Base-by-base conservation (phyloP, 2,329 filamentous ascomycete genomes). In the Karstenula rhodostoma region DNA sequence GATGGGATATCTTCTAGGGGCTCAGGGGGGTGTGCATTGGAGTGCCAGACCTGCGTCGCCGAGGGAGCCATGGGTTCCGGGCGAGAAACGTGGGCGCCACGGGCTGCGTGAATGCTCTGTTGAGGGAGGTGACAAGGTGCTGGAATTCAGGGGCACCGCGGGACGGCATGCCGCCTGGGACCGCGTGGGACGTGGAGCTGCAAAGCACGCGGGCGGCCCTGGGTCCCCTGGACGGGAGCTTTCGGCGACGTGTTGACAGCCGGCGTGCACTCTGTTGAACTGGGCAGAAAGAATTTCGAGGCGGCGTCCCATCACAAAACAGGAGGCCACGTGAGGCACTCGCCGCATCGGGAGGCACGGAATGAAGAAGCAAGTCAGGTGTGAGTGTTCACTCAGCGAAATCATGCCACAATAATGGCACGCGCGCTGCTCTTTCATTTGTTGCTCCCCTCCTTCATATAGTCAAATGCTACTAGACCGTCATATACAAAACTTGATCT, bases 351-450 rank as follows among this genome's bases (percentile, higher is more conserved):
- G 27, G n/a, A 49, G 17, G 29, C 27, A 49, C 47, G 2, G 1
- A 22, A 13, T n/a, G 15, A 4, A 29, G 10, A 33, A 15, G 47
- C 25, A 29, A 29, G 19, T 32, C 46, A 48, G 32, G n/a, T 54
- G 40, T 29, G 44, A 19, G 22, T 22, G 25, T 29, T 23, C 6
- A 53, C 23, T 56, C 37, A 56, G 51, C 51, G 40, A 8, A 8
- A 9, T 23, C 53, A 10, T 46, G 53, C 25, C 53, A 56, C 52
- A 25, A 37, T 23, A 33, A 47, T 56, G 53, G 37, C 53, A 56
- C 25, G 27, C 25, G 27, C 42, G n/a, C 43, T 47, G 42, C 23
- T 47, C 6, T 47, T 42, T n/a, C 33, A 29, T 43, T 53, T 40
- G 23, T 33, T 19, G 29, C 37, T 22, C 19, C 12, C 43, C 32